Base-by-base conservation (phyloP, 345 rosid genomes). In the Rhodamnia argentea region DNA sequence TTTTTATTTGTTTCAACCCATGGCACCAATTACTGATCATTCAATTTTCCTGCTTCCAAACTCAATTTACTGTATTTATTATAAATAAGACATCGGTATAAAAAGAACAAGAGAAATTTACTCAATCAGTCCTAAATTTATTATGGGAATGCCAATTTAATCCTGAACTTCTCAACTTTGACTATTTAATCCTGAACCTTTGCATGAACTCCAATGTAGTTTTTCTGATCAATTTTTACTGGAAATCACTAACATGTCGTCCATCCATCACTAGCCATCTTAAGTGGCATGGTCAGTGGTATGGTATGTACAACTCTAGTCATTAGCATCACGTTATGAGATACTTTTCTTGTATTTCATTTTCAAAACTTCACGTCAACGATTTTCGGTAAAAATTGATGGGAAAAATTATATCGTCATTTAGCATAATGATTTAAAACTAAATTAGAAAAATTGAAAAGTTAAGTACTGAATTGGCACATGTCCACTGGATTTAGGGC, bases 221-320 rank as follows among this genome's bases (percentile, higher is more conserved):
- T 1, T 52, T 52, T 52, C 5, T 52, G 5, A 2, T 52, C 16
- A 4, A 52, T 52, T 13, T 52, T 52, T 52, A 6, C 18, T 52
- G 6, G 18, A 52, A 52, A 52, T 52, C 5, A 1, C 5, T 52
- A 14, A 52, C 54, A 13, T 52, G 6, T 13, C 14, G 5, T 59
- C 4, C 0, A 59, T 1, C 11, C 7, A 26, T 0, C 27, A 27
- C 7, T 3, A 3, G 7, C 3, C 4, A 0, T 59, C 37, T 18
- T 59, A 59, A 5, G 9, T 59, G 5, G 32, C 70, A n/a, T 59
- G 70, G 70, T 7, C 0, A 2, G 37, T 1, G 4, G 18, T 59
- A 59, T 29, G 29, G 5, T 2, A 0, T 6, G 18, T 13, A 14
- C 6, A 3, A 52, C 54, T 52, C 54, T 4, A 52, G 54, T 52